These are phyloP conservation scores for Mycena sanguinolenta DNA, from an alignment of 768 basidiomycete genomes.

Conservation along the genomic window DNA sequence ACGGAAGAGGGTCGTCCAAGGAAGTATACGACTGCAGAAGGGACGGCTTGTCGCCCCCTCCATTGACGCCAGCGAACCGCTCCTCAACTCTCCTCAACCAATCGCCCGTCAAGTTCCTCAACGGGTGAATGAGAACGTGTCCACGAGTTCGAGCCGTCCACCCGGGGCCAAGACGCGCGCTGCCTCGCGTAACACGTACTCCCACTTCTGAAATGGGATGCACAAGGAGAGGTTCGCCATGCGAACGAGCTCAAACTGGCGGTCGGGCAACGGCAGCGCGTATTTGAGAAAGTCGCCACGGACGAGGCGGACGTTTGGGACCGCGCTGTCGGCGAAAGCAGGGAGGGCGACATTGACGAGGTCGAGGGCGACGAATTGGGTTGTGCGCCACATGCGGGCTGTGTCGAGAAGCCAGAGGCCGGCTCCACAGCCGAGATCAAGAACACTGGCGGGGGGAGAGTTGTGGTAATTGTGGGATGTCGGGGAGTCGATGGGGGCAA, in stretches of 20 bases:
- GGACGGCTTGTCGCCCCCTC: conserved; percentile 81
- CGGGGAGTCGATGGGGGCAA: conserved; percentile 67
- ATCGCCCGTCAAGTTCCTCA: conserved; percentile 95
- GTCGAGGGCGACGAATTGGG: conserved; percentile 76
- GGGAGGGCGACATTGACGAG: conserved; percentile 63
- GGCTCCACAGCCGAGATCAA: conserved; percentile 84
- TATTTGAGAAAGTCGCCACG: conserved; percentile 75
- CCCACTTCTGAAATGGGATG: conserved; percentile 74
- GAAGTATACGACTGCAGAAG: conserved; percentile 85
- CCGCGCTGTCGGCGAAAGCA: conserved; percentile 42
- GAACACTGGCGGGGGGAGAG: conserved; percentile 64
- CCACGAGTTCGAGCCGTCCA: conserved; percentile 81
- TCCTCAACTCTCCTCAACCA: conserved; percentile 97
- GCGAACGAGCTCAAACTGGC: conserved; percentile 78
- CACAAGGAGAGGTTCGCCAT: conserved; percentile 77
- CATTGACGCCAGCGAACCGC: conserved; percentile 92
- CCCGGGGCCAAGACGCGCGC: conserved; percentile 70
- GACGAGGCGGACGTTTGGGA: conserved; percentile 59
- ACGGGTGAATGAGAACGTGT: conserved; percentile 77
- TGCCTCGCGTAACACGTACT: conserved; percentile 68
- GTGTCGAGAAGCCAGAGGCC: conserved; percentile 79
- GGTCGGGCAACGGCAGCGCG: conserved; percentile 71
- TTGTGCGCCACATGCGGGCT: conserved; percentile 70
- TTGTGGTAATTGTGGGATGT: conserved; percentile 69
- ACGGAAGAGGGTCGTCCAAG: conserved; percentile 85